Evolutionary conservation across 805 yeast genomes (phyloP), one percentile per base, ranked within the genome.

Genomic region (Torulaspora gathmanii): DNA sequence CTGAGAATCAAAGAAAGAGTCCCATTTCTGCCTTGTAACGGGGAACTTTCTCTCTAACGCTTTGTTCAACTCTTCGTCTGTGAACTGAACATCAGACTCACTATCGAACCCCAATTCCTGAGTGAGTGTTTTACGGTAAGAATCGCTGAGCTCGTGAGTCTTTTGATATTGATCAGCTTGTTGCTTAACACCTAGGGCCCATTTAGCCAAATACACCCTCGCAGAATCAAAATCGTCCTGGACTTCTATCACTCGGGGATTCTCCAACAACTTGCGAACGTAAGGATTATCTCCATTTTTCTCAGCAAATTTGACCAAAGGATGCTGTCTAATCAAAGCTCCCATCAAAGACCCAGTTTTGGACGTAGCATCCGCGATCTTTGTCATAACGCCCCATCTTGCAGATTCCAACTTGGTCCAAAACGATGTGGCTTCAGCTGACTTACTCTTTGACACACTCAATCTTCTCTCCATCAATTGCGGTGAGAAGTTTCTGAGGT

Each of bases 171-270:
- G 76, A 53, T 80, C 89, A 1, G 96, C 93, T 63, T 91, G 95
- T 56, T 89, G 90, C 55, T 91, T 93, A 8, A 93, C 93, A 23
- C 87, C 87, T 55, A 87, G 75, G 0, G 98, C 97, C 98, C 98
- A 93, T 68, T 89, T 90, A 4, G 98, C 98, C 47, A 91, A 71
- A 63, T 88, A 91, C 3, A 89, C 84, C 43, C 90, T 77, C 0
- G 98, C 98, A 41, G 91, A 81, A 59, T 90, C 98, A 61, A 90
- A 93, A 51, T 91, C 98, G 51, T 87, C 61, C 45, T 93, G 86
- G 20, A 91, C 78, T 45, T 75, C 78, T 55, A 74, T 76, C 10
- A 91, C 95, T 56, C 87, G 95, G 0, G 96, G 93, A 51, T 82
- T 81, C 45, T 71, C 75, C 34, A 91, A 70, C 50, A 85, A 64